Percentiles rank a stretch among this genome's conserved stretches.
Evolutionary conservation across 176 grass and related monocot species (phyloP).

Genomic region (Carex littledalei): DNA sequence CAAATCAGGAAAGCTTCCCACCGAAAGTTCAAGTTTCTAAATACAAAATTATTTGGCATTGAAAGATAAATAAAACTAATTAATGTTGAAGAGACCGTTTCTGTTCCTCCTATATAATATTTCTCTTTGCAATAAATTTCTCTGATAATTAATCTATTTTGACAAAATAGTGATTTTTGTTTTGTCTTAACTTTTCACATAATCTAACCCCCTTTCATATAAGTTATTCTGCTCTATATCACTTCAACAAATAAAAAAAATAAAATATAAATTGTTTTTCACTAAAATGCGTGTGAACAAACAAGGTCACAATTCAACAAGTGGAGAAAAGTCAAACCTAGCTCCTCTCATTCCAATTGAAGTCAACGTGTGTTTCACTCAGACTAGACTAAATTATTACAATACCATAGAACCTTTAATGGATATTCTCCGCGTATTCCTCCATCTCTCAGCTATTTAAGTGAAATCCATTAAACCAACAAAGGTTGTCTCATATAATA

Average conservation of each 20-base stretch:
- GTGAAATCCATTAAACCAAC: neutral
- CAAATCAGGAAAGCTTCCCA: too few species aligned
- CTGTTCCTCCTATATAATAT: too few species aligned
- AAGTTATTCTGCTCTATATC: neutral
- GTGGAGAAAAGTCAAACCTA: neutral
- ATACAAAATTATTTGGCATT: too few species aligned
- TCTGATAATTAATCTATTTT: neutral
- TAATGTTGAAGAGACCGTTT: too few species aligned
- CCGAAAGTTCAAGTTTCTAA: too few species aligned
- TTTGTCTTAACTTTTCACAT: neutral
- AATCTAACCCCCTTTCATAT: neutral
- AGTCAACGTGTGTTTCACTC: neutral
- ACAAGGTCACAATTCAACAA: neutral
- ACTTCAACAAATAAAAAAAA: neutral
- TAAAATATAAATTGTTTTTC: too few species aligned
- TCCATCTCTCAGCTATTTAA: neutral
- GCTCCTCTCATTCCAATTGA: too few species aligned
- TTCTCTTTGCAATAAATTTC: neutral
- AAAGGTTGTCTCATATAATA: too few species aligned
- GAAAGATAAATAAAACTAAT: too few species aligned
- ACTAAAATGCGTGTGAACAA: too few species aligned
- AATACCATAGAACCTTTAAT: neutral
- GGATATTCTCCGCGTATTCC: slow-evolving; percentile 27
- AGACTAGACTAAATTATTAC: neutral
- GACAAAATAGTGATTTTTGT: neutral